Evolutionary conservation across 495 filamentous ascomycete species (phyloP).

Genomic region (Mycothermus thermophilus): DNA sequence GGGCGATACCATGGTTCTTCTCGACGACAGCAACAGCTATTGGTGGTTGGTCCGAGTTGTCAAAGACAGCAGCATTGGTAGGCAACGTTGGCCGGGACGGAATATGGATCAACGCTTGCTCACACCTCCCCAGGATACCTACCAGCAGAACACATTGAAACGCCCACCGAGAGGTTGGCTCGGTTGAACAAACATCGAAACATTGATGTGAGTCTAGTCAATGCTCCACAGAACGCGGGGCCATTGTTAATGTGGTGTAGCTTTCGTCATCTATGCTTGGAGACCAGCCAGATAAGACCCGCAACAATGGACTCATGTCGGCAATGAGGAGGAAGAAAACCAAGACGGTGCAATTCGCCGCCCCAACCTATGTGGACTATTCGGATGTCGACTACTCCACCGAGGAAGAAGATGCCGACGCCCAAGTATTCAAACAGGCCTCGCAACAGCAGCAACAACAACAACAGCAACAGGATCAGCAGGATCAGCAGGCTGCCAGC

Average conservation of each 20-base stretch:
- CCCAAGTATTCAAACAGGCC: constrained; percentile 20
- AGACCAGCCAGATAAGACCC: constrained; percentile 76
- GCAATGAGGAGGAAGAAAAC: constrained; percentile 76
- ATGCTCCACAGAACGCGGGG: neutral
- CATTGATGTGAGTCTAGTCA: constrained; percentile 59
- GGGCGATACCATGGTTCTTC: constrained; percentile 97
- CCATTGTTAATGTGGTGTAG: constrained; percentile 29
- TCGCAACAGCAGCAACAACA: constrained; percentile 24
- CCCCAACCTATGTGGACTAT: constrained; percentile 79
- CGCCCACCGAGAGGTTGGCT: constrained; percentile 85
- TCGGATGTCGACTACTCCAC: constrained; percentile 80
- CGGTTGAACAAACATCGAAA: constrained; percentile 96
- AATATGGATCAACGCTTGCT: constrained; percentile 8
- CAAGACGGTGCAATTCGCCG: constrained; percentile 79
- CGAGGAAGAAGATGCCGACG: constrained; percentile 59
- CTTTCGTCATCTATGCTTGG: constrained; percentile 89
- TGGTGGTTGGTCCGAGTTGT: constrained; percentile 98
- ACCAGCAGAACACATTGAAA: constrained; percentile 97
- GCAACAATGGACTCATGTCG: constrained; percentile 79
- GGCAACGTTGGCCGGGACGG: no score
- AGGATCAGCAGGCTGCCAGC: constrained; percentile 14
- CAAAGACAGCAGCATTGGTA: constrained; percentile 95
- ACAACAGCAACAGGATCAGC: constrained; percentile 19
- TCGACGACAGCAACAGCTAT: constrained; percentile 99
- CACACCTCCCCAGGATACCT: constrained; percentile 56